Evolutionary conservation across 2,329 filamentous ascomycete species (phyloP).

Genomic region (Ophiostoma sp.): DNA sequence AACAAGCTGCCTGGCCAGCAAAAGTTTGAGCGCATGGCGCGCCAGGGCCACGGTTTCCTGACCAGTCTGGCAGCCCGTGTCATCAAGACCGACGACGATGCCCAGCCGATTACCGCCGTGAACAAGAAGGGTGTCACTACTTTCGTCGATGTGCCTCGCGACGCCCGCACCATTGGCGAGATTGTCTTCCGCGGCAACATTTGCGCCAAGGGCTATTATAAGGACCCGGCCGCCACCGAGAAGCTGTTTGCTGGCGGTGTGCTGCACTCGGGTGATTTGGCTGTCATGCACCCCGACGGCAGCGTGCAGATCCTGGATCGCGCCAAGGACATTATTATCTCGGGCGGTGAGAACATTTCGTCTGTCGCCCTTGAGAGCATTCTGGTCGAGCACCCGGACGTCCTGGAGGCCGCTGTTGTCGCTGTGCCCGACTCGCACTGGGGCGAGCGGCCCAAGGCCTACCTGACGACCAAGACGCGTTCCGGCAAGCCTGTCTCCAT

Average conservation of each 20-base stretch:
- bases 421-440: slow-evolving; percentile 85
- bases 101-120: slow-evolving; percentile 32
- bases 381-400: slow-evolving; percentile 81
- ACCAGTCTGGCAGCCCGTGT: slow-evolving; percentile 78
- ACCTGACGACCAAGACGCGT: slow-evolving; percentile 72
- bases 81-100: slow-evolving; percentile 71
- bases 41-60: slow-evolving; percentile 90
- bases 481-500: slow-evolving; percentile 40
- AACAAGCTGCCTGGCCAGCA: slow-evolving; percentile 70
- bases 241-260: slow-evolving; percentile 87
- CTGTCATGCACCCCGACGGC: slow-evolving; percentile 89
- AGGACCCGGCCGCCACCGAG: slow-evolving; percentile 79
- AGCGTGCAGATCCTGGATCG: slow-evolving; percentile 89
- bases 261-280: slow-evolving; percentile 86
- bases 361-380: slow-evolving; percentile 89
- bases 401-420: slow-evolving; percentile 90
- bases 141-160: slow-evolving; percentile 55
- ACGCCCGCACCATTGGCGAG: slow-evolving; percentile 54
- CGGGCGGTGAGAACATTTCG: slow-evolving; percentile 96
- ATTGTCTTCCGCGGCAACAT: slow-evolving; percentile 85
- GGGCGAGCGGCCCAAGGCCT: slow-evolving; percentile 96
- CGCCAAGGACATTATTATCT: slow-evolving; percentile 98
- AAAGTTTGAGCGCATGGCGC: slow-evolving; percentile 85
- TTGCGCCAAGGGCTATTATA: slow-evolving; percentile 88
- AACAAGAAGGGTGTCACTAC: slow-evolving; percentile 33